Conservation (phyloP, 768 basidiomycete species). For the Boletus vermiculosoides region DNA sequence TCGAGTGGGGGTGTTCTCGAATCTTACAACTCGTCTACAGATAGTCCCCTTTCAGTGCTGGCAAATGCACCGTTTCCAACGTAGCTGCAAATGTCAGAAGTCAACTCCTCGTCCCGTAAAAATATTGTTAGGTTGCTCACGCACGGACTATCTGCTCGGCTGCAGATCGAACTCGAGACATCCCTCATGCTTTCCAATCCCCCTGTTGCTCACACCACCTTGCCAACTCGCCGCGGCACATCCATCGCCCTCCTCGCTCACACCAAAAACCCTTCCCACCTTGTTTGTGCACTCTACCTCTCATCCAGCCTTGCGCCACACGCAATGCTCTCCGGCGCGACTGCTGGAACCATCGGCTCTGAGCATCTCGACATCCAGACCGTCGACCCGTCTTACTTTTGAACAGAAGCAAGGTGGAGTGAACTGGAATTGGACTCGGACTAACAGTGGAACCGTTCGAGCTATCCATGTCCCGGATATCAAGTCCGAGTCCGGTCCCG, state of each 20-base stretch:
- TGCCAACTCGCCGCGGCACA: slow-evolving; percentile 60
- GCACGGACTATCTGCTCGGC: not conserved
- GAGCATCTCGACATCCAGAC: slow-evolving; percentile 49
- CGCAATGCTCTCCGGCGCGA: slow-evolving; percentile 63
- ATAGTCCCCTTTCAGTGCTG: slow-evolving; percentile 78
- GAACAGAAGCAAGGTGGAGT: slow-evolving; percentile 69
- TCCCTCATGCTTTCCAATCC: slow-evolving; percentile 77
- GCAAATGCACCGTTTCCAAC: slow-evolving; percentile 83
- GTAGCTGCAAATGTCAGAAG: slow-evolving; percentile 63
- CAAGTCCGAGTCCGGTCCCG: not conserved
- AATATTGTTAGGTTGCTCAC: not conserved
- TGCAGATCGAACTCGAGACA: slow-evolving; percentile 76
- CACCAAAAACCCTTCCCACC: slow-evolving; percentile 68
- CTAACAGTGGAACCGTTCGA: slow-evolving; percentile 66
- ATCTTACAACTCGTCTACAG: slow-evolving; percentile 35
- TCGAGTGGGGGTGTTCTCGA: not conserved
- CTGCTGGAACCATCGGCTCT: slow-evolving; percentile 62
- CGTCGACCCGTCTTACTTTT: slow-evolving; percentile 77
- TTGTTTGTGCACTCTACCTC: slow-evolving; percentile 69
- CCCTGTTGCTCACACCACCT: slow-evolving; percentile 58
- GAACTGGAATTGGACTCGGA: slow-evolving; percentile 70
- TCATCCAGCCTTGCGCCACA: slow-evolving; percentile 62
- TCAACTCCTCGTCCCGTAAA: too few species aligned
- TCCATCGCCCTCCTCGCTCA: slow-evolving; percentile 66
- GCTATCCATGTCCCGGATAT: slow-evolving; percentile 14